Percentiles rank a stretch among this genome's conserved stretches.
phyloP scores from a whole-genome alignment of 2,329 filamentous ascomycete species.

The Xylariaceae sp. region DNA sequence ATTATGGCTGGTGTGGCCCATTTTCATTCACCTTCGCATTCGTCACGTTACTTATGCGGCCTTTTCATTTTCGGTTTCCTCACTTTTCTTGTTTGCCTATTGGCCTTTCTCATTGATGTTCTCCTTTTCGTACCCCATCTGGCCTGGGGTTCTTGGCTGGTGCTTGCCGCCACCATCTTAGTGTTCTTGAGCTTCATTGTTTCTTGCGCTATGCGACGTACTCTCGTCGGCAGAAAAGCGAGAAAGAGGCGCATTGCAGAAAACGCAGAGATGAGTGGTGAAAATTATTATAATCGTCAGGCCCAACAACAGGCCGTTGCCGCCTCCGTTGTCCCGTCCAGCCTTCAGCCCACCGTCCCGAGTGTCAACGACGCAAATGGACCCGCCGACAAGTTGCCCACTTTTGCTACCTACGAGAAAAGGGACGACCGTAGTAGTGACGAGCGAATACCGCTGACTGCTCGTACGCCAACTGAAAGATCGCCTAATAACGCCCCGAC shows the following conservation, averaged over 20 bases:
- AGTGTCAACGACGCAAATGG: slow-evolving; percentile 53
- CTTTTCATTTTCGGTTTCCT: slow-evolving; percentile 84
- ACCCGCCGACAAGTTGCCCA: slow-evolving; percentile 43
- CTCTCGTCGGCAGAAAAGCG: slow-evolving; percentile 87
- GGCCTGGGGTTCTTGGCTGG: slow-evolving; percentile 90
- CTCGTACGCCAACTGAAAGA: slow-evolving; percentile 57
- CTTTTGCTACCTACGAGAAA: slow-evolving; percentile 64
- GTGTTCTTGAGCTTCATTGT: slow-evolving; percentile 78
- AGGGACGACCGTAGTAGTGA: slow-evolving; percentile 60
- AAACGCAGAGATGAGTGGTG: slow-evolving; percentile 95
- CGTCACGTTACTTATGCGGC: slow-evolving; percentile 77
- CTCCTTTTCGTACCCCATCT: slow-evolving; percentile 91
- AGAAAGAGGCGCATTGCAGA: slow-evolving; percentile 85
- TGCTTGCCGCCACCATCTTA: slow-evolving; percentile 81
- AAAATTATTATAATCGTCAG: slow-evolving; percentile 80
- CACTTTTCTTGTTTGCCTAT: slow-evolving; percentile 74
- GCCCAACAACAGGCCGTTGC: slow-evolving; percentile 49
- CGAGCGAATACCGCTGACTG: slow-evolving; percentile 67
- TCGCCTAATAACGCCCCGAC: slow-evolving; percentile 45
- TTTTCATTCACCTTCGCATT: slow-evolving; percentile 83
- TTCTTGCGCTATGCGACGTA: slow-evolving; percentile 91
- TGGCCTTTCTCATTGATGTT: slow-evolving; percentile 90
- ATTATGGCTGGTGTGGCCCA: slow-evolving; percentile 76
- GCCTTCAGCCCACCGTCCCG: slow-evolving; percentile 56
- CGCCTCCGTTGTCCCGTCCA: slow-evolving; percentile 36